Conservation (phyloP, 2,329 filamentous ascomycete species). For the Fusarium anguioides region DNA sequence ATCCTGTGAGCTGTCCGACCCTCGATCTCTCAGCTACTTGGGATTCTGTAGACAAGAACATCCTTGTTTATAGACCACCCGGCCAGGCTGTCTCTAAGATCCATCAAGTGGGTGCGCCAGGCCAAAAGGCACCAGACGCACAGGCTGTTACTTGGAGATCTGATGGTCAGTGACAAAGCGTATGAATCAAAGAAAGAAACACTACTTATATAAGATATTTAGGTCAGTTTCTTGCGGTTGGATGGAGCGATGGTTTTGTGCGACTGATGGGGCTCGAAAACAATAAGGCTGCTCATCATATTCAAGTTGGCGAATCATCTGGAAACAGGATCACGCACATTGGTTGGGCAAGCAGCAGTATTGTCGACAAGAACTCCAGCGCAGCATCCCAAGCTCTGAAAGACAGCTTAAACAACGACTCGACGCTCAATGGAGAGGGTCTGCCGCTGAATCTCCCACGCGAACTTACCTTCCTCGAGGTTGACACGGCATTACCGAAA, state of each 20-base stretch:
- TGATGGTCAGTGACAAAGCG: conserved; percentile 63
- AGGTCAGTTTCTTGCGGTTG: conserved; percentile 83
- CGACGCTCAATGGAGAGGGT: conserved; percentile 13
- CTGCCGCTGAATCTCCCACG: conserved; percentile 69
- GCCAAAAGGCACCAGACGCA: conserved; percentile 55
- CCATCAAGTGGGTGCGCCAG: conserved; percentile 57
- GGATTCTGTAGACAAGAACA: conserved; percentile 73
- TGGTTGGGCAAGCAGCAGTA: conserved; percentile 62
- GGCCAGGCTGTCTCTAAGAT: conserved; percentile 72
- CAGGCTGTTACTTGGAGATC: conserved; percentile 72
- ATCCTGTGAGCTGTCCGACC: conserved; percentile 81
- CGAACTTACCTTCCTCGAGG: conserved; percentile 78
- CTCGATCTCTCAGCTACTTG: conserved; percentile 83
- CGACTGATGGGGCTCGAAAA: conserved; percentile 83
- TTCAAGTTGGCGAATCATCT: conserved; percentile 61
- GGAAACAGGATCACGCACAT: conserved; percentile 62
- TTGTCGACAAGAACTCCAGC: conserved; percentile 47
- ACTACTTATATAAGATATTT: neutral
- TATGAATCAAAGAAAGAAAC: neutral
- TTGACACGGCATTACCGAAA: conserved; percentile 80
- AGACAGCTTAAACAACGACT: conserved; percentile 26
- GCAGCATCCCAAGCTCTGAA: conserved; percentile 19
- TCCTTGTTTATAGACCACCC: conserved; percentile 82
- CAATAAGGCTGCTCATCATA: conserved; percentile 82
- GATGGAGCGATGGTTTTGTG: conserved; percentile 83